Percentiles rank a stretch among this genome's conserved stretches.
These are phyloP conservation scores for Dothistroma septosporum DNA, from an alignment of 2,329 filamentous ascomycete species.

Conservation along the genomic window DNA sequence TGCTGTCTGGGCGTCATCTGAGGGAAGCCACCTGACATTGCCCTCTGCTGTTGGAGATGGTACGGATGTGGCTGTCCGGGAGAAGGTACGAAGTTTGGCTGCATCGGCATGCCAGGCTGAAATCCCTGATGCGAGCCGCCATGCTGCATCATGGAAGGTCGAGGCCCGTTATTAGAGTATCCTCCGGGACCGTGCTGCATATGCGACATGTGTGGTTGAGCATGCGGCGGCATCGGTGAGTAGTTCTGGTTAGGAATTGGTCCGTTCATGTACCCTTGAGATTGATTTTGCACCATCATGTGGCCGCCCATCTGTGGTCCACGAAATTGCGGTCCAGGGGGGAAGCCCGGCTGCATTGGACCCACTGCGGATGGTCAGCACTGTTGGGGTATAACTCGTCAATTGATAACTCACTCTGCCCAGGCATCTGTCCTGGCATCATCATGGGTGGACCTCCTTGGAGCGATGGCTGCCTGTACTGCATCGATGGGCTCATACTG, in stretches of 20 bases:
- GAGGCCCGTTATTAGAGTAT: slow-evolving; percentile 74
- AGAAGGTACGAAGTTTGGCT: slow-evolving; percentile 19
- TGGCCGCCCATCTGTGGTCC: slow-evolving; percentile 54
- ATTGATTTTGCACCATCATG: slow-evolving; percentile 78
- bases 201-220: slow-evolving; percentile 59
- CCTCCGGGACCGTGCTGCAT: slow-evolving; percentile 42
- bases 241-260: slow-evolving; percentile 68
- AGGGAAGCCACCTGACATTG: slow-evolving; percentile 32
- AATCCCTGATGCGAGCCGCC: slow-evolving; percentile 87
- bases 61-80: slow-evolving; percentile 26
- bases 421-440: slow-evolving; percentile 21
- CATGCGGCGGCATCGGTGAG: slow-evolving; percentile 60
- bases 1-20: slow-evolving; percentile 36
- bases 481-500: slow-evolving; percentile 64
- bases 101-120: slow-evolving; percentile 35
- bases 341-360: slow-evolving; percentile 34
- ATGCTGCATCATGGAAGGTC: slow-evolving; percentile 86
- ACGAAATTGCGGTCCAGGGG: slow-evolving; percentile 18
- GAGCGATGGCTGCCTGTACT: slow-evolving; percentile 35
- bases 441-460: slow-evolving; percentile 26
- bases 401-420: slow-evolving; percentile 24
- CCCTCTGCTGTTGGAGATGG: slow-evolving; percentile 27
- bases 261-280: slow-evolving; percentile 66
- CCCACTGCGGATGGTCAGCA: slow-evolving; percentile 55
- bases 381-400: slow-evolving; percentile 54